Percentiles rank a stretch among this genome's conserved stretches.
These are phyloP conservation scores for Penicillium capsulatum DNA, from an alignment of 2,329 filamentous ascomycete genomes.

Conservation along the genomic window DNA sequence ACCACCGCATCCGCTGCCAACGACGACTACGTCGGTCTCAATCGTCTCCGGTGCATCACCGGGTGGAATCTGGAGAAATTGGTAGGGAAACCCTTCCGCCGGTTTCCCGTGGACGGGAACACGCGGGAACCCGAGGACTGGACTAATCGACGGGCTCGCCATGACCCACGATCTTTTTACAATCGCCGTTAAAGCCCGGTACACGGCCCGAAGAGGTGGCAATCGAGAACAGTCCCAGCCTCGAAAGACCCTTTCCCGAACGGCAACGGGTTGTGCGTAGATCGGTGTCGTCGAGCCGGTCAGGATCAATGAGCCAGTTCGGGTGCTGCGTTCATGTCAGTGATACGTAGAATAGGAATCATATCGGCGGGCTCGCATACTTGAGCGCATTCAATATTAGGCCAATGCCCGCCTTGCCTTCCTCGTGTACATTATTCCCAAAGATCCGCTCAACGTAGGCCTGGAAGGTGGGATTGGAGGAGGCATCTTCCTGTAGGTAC, in stretches of 20 bases:
- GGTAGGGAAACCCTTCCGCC: slow-evolving; percentile 51
- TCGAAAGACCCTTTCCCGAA: slow-evolving; percentile 52
- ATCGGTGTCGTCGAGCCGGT: slow-evolving; percentile 56
- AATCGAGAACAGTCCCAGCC: slow-evolving; percentile 53
- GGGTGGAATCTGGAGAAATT: slow-evolving; percentile 56
- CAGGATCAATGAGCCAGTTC: slow-evolving; percentile 53
- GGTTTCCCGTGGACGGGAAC: slow-evolving; percentile 52
- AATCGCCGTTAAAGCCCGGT: slow-evolving; percentile 48
- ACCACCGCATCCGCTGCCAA: slow-evolving; percentile 84
- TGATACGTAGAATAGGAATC: not conserved
- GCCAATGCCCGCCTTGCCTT: slow-evolving; percentile 47
- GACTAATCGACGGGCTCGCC: slow-evolving; percentile 48
- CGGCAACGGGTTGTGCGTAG: slow-evolving; percentile 50
- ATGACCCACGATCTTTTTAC: slow-evolving; percentile 52
- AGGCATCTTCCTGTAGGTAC: slow-evolving; percentile 48
- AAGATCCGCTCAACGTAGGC: slow-evolving; percentile 48
- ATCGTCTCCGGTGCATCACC: slow-evolving; percentile 55
- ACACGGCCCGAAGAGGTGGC: slow-evolving; percentile 49
- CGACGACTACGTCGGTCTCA: slow-evolving; percentile 75
- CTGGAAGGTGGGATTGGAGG: slow-evolving; percentile 49
- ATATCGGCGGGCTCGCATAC: too few relatives aligned
- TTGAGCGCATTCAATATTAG: slow-evolving; percentile 53
- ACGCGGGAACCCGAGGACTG: slow-evolving; percentile 52
- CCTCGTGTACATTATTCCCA: slow-evolving; percentile 46
- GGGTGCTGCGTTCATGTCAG: slow-evolving; percentile 41